Base-by-base conservation (phyloP, 306 rosid genomes). In the Glycine tomentella region DNA sequence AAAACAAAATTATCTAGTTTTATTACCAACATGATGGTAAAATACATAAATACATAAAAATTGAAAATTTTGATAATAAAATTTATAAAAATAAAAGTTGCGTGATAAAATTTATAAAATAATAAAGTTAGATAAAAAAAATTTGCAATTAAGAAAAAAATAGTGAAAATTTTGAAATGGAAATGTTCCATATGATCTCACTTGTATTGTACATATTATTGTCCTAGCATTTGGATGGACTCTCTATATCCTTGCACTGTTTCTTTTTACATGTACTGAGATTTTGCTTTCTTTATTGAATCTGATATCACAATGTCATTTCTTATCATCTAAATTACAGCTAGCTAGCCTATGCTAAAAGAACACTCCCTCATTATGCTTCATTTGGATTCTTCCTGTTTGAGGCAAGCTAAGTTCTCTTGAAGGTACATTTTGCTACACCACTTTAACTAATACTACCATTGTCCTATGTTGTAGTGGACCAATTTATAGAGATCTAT, bases 131-230 rank as follows among this genome's bases (percentile, higher is more conserved):
- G 31, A 20, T 25, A 25, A 25, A 25, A n/a, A n/a, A 25, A 25
- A 25, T 1, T 25, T 25, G n/a, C n/a, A 25, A 25, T 25, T 25
- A 25, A 25, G 31, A 25, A 14, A 63, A 65, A 74, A 8, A 58
- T 69, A 72, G 82, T 73, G 72, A 76, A 83, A 76, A 81, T 83
- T 74, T 81, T 75, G 76, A 57, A 68, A 50, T 51, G 64, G 25
- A 25, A 42, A 42, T 31, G 34, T 48, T 85, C 66, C 72, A 72
- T 44, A 34, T 42, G 46, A 42, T 78, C 13, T 66, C 13, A 40
- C 44, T 42, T 80, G 80, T 86, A 81, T 45, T 68, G 73, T 76
- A 84, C 74, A 86, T 46, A 55, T 78, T 45, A 40, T 75, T 75
- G 62, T 72, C 0, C 0, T 20, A 20, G 20, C 20, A 20, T 20